Evolutionary conservation across 306 rosid species (phyloP).

Genomic region (Quercus berberidifolia): DNA sequence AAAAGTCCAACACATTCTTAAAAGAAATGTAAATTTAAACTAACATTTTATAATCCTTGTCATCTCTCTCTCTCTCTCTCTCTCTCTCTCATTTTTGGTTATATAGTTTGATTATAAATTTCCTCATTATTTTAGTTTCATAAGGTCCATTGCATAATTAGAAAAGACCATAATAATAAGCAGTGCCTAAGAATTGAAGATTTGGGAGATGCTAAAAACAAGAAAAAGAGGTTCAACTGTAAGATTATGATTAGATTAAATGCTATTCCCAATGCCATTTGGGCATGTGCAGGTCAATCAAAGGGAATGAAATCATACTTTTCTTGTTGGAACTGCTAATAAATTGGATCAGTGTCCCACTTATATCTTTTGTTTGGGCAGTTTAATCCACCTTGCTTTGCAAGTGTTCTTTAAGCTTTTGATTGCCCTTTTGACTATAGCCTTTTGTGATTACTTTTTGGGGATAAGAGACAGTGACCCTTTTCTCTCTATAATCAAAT

Average conservation of each 20-base stretch:
- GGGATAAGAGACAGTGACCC: conserved; percentile 38
- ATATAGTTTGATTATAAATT: conserved; percentile 4
- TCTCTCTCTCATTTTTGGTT: not conserved
- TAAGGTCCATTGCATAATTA: conserved; percentile 27
- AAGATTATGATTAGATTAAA: conserved; percentile 48
- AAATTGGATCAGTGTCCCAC: conserved; percentile 43
- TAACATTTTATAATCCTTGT: conserved; percentile 15
- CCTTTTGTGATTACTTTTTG: conserved; percentile 48
- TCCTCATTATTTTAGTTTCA: not conserved
- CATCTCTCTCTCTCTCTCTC: conserved; percentile 29
- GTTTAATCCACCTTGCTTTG: conserved; percentile 48
- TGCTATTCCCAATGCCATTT: conserved; percentile 70
- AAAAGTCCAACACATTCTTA: conserved; percentile 39
- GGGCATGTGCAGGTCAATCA: conserved; percentile 47
- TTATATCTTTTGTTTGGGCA: conserved; percentile 49
- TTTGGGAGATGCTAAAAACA: conserved; percentile 46
- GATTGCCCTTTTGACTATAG: conserved; percentile 57
- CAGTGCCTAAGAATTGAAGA: conserved; percentile 34
- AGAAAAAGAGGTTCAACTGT: conserved; percentile 48
- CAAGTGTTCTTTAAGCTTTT: conserved; percentile 48
- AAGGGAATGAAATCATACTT: conserved; percentile 24
- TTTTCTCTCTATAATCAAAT: conserved; percentile 29
- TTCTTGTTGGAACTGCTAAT: conserved; percentile 28
- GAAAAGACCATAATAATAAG: conserved; percentile 36
- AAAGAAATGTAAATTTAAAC: conserved; percentile 30